Base-by-base conservation (phyloP, 2,329 filamentous ascomycete genomes). In the Penicillium sp. region DNA sequence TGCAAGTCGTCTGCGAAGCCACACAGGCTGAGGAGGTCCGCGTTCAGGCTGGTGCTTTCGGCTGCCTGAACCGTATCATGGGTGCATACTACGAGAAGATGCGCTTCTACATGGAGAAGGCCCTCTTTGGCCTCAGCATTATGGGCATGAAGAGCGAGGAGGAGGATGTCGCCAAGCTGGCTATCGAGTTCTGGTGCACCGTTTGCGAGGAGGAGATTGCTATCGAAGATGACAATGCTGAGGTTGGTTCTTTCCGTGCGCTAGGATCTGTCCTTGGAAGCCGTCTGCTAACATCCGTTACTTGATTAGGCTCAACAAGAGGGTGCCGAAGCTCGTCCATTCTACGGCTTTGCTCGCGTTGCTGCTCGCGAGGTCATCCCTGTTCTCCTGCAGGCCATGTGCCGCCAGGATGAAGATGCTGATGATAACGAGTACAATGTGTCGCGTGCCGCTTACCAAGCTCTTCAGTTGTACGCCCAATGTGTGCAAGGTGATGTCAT, bases 61-160 rank as follows among this genome's bases (percentile, higher is more conserved):
- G 95, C 71, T 98, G 95, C 78, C 82, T 99, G 69, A 99, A 99
- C 85, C 89, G 95, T 73, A 98, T 99, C 79, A 99, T 99, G 95
- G 91, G 86, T 63, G 86, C 97, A 65, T 99, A 99, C 84, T 99
- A 99, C 78, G 95, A 99, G 73, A 96, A 97, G 82, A 99, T 99
- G 95, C 90, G 93, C 73, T 99, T 97, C 81, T 99, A 99, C 83
- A 99, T 99, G 95, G 95, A 99, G 84, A 98, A 98, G 87, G 95
- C 95, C 38, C 85, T 99, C 46, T 99, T 99, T 72, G 95, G 95
- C 60, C 85, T 99, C 43, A 99, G 95, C 42, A 97, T 99, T 65
- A 89, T 97, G 76, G 95, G 95, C 69, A 99, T 99, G 95, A 97
- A 97, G 86, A 96, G 88, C 71, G 89, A 93, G 7, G 95, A 99